Evolutionary conservation across 257 asterid species (phyloP).

Genomic region (Nicotiana obtusifolia): DNA sequence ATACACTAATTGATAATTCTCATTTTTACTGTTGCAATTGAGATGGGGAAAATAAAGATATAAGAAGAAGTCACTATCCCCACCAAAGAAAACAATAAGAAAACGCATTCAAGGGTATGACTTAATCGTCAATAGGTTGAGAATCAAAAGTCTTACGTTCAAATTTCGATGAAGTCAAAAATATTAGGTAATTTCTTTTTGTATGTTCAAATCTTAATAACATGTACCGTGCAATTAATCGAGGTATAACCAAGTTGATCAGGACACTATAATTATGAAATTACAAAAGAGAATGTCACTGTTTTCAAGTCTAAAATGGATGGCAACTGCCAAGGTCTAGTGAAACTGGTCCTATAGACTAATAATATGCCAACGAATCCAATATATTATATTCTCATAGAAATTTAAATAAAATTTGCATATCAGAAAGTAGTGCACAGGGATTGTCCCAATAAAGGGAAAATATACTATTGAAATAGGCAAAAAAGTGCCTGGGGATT

Average conservation of each 20-base stretch:
- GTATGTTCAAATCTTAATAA: accelerated
- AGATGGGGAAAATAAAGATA: too few species aligned
- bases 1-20: neutral
- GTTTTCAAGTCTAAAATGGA: neutral
- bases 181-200: too few species aligned
- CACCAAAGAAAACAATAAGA: too few species aligned
- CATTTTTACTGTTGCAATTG: too few species aligned
- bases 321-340: neutral
- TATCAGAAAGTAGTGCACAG: neutral
- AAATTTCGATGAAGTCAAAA: too few species aligned
- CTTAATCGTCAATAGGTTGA: too few species aligned
- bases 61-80: too few species aligned
- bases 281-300: neutral
- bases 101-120: too few species aligned
- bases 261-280: too few species aligned
- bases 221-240: neutral
- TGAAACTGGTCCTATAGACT: neutral
- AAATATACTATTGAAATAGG: neutral
- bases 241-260: neutral
- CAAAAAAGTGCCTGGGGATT: neutral
- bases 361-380: neutral
- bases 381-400: neutral
- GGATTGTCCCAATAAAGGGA: neutral
- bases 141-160: too few species aligned
- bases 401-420: neutral